Conservation (phyloP, 768 basidiomycete genomes). For the Mrakia frigida region DNA sequence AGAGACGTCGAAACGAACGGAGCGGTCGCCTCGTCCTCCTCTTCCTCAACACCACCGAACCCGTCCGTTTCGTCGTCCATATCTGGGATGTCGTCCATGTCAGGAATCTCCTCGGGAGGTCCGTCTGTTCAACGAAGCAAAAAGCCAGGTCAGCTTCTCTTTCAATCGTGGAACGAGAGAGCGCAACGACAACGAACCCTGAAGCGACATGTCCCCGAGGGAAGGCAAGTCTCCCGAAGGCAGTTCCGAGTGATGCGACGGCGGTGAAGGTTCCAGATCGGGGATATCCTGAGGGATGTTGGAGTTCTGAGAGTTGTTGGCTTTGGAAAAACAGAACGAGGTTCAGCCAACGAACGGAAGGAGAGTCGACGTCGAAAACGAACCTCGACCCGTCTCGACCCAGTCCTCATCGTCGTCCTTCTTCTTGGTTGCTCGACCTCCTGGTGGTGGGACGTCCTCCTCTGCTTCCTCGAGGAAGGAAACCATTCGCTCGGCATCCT, state of each 20-base stretch:
- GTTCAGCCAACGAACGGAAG: not conserved
- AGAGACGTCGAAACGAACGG: not conserved
- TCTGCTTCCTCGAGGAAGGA: constrained; percentile 58
- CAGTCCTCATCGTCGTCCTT: constrained; percentile 73
- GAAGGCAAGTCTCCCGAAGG: constrained; percentile 28
- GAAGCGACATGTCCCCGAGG: constrained; percentile 13
- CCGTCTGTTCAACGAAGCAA: not conserved
- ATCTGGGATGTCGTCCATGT: constrained; percentile 96
- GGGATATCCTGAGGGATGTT: constrained; percentile 59
- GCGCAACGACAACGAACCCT: constrained; percentile 2
- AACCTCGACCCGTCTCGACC: constrained; percentile 83
- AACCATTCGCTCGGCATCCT: constrained; percentile 84
- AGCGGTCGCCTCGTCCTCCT: constrained; percentile 75
- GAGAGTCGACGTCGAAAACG: constrained; percentile 18
- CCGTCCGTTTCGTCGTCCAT: constrained; percentile 75
- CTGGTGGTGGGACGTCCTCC: constrained; percentile 39
- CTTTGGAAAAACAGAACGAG: constrained; percentile 1
- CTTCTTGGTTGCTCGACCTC: constrained; percentile 34
- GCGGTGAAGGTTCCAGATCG: constrained; percentile 55
- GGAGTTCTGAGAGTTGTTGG: not conserved
- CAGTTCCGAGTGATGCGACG: constrained; percentile 32
- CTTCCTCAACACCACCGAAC: constrained; percentile 56
- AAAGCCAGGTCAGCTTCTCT: not conserved
- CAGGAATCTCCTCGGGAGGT: constrained; percentile 58
- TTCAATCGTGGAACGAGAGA: not conserved